These are phyloP conservation scores for Astathelohania contejeani DNA, from an alignment of 371 early-diverging fungal genomes.

Conservation along the genomic window DNA sequence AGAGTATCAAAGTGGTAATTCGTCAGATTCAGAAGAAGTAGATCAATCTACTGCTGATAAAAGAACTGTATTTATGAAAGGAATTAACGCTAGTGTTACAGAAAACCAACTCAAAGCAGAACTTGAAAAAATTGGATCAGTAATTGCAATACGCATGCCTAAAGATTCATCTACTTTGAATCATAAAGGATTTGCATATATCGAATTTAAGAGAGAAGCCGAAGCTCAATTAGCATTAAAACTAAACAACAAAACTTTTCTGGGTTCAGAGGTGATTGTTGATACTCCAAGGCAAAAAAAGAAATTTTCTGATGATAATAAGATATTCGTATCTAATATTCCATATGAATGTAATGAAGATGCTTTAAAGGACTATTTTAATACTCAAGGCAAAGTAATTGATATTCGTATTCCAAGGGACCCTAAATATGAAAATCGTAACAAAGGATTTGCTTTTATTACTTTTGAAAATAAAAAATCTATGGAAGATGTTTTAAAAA, in stretches of 20 bases:
- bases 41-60: slow-evolving; percentile 24
- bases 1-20: slow-evolving; percentile 2
- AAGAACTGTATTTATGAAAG: slow-evolving; percentile 50
- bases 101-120: slow-evolving; percentile 45
- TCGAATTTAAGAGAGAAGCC: slow-evolving; percentile 46
- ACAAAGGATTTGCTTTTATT: slow-evolving; percentile 46
- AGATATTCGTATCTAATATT: slow-evolving; percentile 45
- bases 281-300: slow-evolving; percentile 17
- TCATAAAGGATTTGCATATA: slow-evolving; percentile 52
- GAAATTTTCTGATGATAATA: slow-evolving; percentile 17
- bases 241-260: slow-evolving; percentile 35
- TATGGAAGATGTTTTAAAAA: slow-evolving; percentile 30
- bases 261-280: slow-evolving; percentile 39
- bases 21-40: slow-evolving; percentile 12
- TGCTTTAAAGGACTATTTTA: slow-evolving; percentile 26
- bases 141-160: slow-evolving; percentile 47
- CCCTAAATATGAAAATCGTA: slow-evolving; percentile 23
- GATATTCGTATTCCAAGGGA: slow-evolving; percentile 33
- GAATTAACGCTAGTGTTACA: slow-evolving; percentile 33
- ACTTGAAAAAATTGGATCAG: slow-evolving; percentile 43
- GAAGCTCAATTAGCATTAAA: slow-evolving; percentile 38
- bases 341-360: slow-evolving; percentile 26
- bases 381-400: slow-evolving; percentile 20
- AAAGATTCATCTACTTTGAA: slow-evolving; percentile 21
- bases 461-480: slow-evolving; percentile 18